Evolutionary conservation across 2,329 filamentous ascomycete species (phyloP).

Genomic region (Verticillium albo-atrum): DNA sequence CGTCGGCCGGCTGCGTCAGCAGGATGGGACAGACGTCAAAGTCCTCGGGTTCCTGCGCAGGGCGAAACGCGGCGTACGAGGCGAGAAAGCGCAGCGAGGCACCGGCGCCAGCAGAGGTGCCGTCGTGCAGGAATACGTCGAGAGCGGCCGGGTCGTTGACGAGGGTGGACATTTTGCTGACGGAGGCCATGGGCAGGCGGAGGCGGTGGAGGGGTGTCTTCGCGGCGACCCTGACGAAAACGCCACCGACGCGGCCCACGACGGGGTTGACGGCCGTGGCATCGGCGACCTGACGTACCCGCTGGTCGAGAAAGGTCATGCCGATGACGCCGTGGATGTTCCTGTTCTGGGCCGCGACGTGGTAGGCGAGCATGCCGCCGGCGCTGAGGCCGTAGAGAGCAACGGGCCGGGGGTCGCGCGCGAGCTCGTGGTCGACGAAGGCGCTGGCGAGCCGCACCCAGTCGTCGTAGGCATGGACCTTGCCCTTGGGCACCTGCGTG

Average conservation of each 20-base stretch:
- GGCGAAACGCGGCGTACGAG: not conserved
- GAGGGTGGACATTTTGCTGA: not conserved
- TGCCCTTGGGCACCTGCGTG: not conserved
- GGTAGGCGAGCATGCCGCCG: not conserved
- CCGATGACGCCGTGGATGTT: not conserved
- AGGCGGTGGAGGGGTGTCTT: not conserved
- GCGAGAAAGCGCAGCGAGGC: not conserved
- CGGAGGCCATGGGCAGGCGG: not conserved
- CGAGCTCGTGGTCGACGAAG: not conserved
- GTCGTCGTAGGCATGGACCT: not conserved
- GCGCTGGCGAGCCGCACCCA: not conserved
- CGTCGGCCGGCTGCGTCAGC: not conserved
- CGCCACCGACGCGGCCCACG: not conserved
- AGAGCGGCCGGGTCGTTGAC: not conserved
- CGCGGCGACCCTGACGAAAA: not conserved
- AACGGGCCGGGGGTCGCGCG: not conserved
- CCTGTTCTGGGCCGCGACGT: not conserved
- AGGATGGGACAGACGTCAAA: not conserved
- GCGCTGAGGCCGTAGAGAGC: not conserved
- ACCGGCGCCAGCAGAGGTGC: not conserved
- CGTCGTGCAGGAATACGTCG: not conserved
- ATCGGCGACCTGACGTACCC: not conserved
- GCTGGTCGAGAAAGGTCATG: not conserved
- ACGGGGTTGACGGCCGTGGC: not conserved
- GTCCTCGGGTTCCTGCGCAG: not conserved